Evolutionary conservation across 1,284 basidiomycete genomes (phyloP).

Genomic region (Malassezia sympodialis): DNA sequence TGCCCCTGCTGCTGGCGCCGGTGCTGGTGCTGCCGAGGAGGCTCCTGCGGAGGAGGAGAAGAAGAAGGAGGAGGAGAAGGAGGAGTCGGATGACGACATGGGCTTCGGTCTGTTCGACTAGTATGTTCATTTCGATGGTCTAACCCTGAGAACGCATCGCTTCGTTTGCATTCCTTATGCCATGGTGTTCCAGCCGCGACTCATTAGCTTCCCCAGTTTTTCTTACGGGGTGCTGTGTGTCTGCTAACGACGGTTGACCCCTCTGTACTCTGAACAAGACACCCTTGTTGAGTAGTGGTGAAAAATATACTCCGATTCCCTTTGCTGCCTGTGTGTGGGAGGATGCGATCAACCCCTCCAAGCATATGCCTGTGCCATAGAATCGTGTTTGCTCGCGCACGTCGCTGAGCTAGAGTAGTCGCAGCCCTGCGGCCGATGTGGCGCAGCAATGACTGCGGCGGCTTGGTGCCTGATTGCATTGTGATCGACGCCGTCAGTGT

Average conservation of each 20-base stretch:
- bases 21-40: conserved; percentile 56
- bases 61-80: conserved; percentile 51
- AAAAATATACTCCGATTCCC: conserved; percentile 20
- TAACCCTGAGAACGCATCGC: conserved; percentile 4
- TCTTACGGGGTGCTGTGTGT: neutral
- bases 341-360: too few species aligned
- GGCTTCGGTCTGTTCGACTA: conserved; percentile 22
- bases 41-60: conserved; percentile 78
- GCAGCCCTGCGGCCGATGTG: too few species aligned
- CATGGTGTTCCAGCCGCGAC: conserved; percentile 12
- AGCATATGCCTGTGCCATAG: too few species aligned
- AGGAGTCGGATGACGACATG: conserved; percentile 39
- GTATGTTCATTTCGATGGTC: neutral
- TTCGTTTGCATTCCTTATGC: conserved; percentile 2
- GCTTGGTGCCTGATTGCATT: too few species aligned
- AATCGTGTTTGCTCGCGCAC: neutral
- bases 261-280: conserved; percentile 8
- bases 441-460: too few species aligned
- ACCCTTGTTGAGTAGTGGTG: conserved; percentile 15
- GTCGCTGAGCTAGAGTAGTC: too few species aligned
- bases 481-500: neutral
- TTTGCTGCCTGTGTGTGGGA: neutral
- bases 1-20: conserved; percentile 54
- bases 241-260: conserved; percentile 2
- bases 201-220: neutral